Evolutionary conservation across 2,329 filamentous ascomycete genomes (phyloP).

Genomic region (Diplodia mutila): DNA sequence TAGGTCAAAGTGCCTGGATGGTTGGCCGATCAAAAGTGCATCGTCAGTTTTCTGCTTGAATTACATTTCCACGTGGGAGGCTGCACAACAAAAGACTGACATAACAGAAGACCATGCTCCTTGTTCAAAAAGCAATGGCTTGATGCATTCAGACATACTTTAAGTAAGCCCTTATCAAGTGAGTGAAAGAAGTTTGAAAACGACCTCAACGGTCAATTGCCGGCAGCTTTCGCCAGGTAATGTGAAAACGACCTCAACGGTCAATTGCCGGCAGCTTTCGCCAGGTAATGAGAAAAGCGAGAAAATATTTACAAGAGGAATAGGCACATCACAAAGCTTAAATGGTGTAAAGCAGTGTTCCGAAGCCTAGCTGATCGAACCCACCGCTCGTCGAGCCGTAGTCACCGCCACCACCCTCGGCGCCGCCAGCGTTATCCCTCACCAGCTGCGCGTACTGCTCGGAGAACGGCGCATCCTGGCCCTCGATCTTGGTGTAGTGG

Average conservation of each 20-base stretch:
- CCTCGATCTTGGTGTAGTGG: slow-evolving; percentile 46
- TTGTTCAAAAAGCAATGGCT: neutral
- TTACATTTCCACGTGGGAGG: no score
- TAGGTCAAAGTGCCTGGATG: no score
- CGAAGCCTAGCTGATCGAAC: slow-evolving; percentile 47
- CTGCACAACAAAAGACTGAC: no score
- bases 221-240: neutral
- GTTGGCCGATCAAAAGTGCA: no score
- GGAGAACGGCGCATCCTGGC: slow-evolving; percentile 45
- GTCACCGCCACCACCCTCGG: slow-evolving; percentile 51
- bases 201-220: neutral
- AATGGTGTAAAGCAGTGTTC: slow-evolving; percentile 36
- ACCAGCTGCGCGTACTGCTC: slow-evolving; percentile 41
- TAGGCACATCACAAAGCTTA: neutral
- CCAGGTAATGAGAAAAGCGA: neutral
- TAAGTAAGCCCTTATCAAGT: neutral
- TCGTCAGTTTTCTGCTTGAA: no score
- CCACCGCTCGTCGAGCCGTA: slow-evolving; percentile 49
- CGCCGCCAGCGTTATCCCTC: slow-evolving; percentile 38
- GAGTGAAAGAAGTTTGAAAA: neutral
- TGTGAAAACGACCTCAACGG: neutral
- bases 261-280: neutral
- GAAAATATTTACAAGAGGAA: neutral
- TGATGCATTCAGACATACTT: neutral
- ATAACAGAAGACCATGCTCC: neutral